These are phyloP conservation scores for Podospora anserina DNA, from an alignment of 495 filamentous ascomycete species.

Conservation along the genomic window DNA sequence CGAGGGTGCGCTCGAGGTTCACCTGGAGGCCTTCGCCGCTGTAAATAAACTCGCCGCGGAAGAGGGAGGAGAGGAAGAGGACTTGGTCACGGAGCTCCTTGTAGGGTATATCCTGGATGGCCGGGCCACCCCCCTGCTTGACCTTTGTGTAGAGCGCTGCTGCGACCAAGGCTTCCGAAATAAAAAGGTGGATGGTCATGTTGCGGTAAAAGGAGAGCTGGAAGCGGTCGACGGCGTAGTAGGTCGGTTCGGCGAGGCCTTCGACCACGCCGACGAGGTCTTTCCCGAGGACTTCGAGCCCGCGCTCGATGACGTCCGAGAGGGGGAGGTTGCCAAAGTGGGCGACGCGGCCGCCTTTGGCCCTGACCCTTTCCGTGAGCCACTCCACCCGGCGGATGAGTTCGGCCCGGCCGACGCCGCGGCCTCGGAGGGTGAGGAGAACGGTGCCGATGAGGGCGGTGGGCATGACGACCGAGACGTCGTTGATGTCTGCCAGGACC, in stretches of 20 bases:
- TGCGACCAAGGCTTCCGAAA: constrained; percentile 83
- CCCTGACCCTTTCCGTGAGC: constrained; percentile 77
- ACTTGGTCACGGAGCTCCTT: constrained; percentile 70
- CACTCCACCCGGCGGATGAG: constrained; percentile 84
- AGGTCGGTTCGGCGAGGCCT: constrained; percentile 81
- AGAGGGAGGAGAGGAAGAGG: constrained; percentile 83
- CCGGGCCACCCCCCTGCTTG: constrained; percentile 80
- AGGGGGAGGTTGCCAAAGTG: constrained; percentile 83
- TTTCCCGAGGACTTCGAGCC: constrained; percentile 84
- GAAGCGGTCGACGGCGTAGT: constrained; percentile 91
- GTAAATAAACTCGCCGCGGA: constrained; percentile 96
- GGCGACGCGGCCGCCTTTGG: constrained; percentile 84
- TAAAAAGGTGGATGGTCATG: constrained; percentile 98
- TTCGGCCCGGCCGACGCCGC: constrained; percentile 85
- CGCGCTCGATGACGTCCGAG: constrained; percentile 78
- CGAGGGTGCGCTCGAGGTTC: constrained; percentile 77
- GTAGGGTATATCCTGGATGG: constrained; percentile 75
- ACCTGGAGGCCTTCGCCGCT: constrained; percentile 73
- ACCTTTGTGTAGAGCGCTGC: constrained; percentile 85
- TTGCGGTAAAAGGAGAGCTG: constrained; percentile 97
- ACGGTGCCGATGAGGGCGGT: constrained; percentile 94
- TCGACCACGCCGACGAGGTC: constrained; percentile 77
- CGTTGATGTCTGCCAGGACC: constrained; percentile 90
- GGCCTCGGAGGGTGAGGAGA: constrained; percentile 82
- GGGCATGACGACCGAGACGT: constrained; percentile 95